These are phyloP conservation scores for Lactarius trivialis DNA, from an alignment of 768 basidiomycete genomes.

Conservation along the genomic window DNA sequence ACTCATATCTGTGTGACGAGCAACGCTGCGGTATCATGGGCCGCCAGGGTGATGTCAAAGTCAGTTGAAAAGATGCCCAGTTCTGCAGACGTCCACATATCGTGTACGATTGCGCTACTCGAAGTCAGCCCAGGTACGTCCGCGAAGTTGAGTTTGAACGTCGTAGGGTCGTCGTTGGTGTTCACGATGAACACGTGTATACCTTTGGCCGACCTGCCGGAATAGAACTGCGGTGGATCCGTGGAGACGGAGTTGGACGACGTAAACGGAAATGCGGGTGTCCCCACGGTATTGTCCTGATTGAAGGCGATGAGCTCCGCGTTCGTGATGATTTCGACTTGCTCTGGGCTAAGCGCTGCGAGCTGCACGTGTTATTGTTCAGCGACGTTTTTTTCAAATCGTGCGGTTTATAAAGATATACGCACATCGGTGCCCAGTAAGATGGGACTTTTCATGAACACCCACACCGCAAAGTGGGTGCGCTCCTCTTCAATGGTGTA, in stretches of 20 bases:
- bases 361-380: constrained; percentile 32
- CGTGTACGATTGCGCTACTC: constrained; percentile 36
- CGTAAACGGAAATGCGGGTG: constrained; percentile 44
- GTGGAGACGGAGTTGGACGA: constrained; percentile 36
- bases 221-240: constrained; percentile 47
- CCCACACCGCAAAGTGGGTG: constrained; percentile 54
- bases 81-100: constrained; percentile 48
- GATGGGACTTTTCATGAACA: constrained; percentile 52
- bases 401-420: constrained; percentile 5
- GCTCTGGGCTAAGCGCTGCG: constrained; percentile 33
- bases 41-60: constrained; percentile 38
- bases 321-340: constrained; percentile 46
- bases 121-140: constrained; percentile 39
- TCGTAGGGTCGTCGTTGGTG: constrained; percentile 34
- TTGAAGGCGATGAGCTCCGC: constrained; percentile 48
- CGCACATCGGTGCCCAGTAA: constrained; percentile 37
- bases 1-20: constrained; percentile 39
- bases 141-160: constrained; percentile 41
- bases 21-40: constrained; percentile 50
- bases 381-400: neutral
- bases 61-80: constrained; percentile 36
- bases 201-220: constrained; percentile 43
- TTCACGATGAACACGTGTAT: constrained; percentile 52
- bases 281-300: constrained; percentile 42
- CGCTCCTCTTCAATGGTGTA: constrained; percentile 45